phyloP scores from a whole-genome alignment of 192 early-diverging fungal genomes.

The Pilaira anomala region DNA sequence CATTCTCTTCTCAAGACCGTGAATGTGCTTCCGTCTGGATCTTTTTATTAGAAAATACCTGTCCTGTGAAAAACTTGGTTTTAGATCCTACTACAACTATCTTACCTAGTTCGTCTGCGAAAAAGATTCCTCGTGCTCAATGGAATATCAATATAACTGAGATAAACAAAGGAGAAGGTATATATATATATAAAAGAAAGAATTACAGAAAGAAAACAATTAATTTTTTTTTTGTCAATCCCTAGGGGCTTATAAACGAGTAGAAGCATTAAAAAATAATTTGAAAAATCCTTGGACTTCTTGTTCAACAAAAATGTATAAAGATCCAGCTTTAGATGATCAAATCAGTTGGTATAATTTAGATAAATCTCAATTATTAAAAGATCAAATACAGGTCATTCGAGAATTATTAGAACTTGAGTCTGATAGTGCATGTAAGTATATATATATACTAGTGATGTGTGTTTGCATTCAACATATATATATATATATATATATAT shows the following conservation, averaged over 20 bases:
- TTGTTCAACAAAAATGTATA: background rate
- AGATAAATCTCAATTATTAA: slow-evolving; percentile 44
- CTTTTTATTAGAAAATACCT: background rate
- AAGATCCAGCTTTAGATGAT: slow-evolving; percentile 11
- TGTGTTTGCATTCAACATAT: background rate
- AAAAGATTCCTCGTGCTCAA: background rate
- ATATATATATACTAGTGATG: too few relatives aligned
- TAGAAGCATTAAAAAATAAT: too few relatives aligned
- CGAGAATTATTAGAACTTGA: slow-evolving; percentile 73
- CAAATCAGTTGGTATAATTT: slow-evolving; percentile 27
- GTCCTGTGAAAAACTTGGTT: background rate
- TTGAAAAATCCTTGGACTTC: background rate
- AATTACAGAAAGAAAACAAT: too few relatives aligned
- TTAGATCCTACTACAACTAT: slow-evolving; percentile 1
- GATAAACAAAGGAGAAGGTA: background rate
- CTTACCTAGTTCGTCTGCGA: slow-evolving; percentile 5
- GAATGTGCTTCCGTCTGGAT: slow-evolving; percentile 20
- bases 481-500: background rate
- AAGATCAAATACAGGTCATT: slow-evolving; percentile 57
- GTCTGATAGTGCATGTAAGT: slow-evolving; percentile 80
- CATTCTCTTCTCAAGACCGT: slow-evolving; percentile 17
- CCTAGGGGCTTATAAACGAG: too few relatives aligned
- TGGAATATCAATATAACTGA: background rate
- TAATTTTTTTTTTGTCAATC: too few relatives aligned
- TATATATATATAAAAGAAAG: background rate